A percentile compares a stretch with the other conserved stretches of the same genome.
These are phyloP conservation scores for Globisporangium alternatum DNA, from an alignment of 352 stramenopile species.

Conservation along the genomic window DNA sequence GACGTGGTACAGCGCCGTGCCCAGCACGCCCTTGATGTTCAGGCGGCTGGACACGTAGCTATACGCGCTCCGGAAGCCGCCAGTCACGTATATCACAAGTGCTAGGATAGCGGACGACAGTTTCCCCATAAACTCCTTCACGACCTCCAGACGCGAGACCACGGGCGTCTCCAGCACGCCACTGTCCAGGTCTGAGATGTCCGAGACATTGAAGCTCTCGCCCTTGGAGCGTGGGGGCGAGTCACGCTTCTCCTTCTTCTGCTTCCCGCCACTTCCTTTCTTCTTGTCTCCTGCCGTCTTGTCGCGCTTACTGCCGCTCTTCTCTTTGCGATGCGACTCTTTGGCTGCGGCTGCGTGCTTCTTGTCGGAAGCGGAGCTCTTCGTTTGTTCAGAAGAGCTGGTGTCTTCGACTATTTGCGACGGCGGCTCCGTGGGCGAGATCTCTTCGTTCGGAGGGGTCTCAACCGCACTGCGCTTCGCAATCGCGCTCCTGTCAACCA, in stretches of 20 bases:
- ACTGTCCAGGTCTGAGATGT: slow-evolving; percentile 19
- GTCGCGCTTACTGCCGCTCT: slow-evolving; percentile 17
- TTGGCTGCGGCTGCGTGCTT: slow-evolving; percentile 18
- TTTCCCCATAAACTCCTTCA: slow-evolving; percentile 1
- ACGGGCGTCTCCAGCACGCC: slow-evolving; percentile 2
- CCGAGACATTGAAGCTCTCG: slow-evolving; percentile 29
- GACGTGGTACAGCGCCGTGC: slow-evolving; percentile 45
- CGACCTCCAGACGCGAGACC: not conserved
- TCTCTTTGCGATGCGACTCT: slow-evolving; percentile 40
- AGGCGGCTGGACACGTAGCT: slow-evolving; percentile 13
- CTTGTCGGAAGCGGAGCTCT: slow-evolving; percentile 11
- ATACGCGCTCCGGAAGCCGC: slow-evolving; percentile 8
- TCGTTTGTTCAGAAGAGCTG: not conserved
- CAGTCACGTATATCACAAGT: not conserved
- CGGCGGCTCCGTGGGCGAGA: slow-evolving; percentile 14
- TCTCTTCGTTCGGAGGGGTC: slow-evolving; percentile 14
- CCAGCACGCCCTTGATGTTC: slow-evolving; percentile 46
- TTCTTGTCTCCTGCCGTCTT: slow-evolving; percentile 38
- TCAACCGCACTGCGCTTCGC: not conserved
- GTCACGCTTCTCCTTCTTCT: slow-evolving; percentile 65
- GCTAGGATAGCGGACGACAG: not conserved
- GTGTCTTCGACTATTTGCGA: not conserved
- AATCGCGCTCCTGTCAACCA: not conserved
- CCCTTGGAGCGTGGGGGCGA: slow-evolving; percentile 34
- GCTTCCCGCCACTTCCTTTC: slow-evolving; percentile 19